Conservation (phyloP, 257 asterid genomes). For the Coffea canephora region DNA sequence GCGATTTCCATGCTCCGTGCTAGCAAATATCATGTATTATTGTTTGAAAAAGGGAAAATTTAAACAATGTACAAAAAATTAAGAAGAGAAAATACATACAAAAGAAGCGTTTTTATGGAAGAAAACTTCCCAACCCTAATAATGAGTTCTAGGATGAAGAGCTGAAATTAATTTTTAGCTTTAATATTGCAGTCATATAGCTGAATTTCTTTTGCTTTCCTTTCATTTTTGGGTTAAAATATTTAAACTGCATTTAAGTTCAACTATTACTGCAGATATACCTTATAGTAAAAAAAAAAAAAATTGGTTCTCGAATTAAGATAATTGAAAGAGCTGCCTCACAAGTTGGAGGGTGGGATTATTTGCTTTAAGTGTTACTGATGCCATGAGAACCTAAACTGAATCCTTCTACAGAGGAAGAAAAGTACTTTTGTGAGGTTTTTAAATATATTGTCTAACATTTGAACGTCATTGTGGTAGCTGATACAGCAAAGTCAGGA, state of each 20-base stretch:
- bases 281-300: not conserved
- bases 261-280: too few relatives aligned
- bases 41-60: too few relatives aligned
- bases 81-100: not conserved
- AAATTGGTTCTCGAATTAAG: too few relatives aligned
- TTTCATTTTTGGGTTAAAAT: not conserved
- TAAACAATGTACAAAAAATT: too few relatives aligned
- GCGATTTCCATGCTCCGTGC: too few relatives aligned
- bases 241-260: not conserved
- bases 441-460: not conserved
- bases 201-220: not conserved
- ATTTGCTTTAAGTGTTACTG: too few relatives aligned
- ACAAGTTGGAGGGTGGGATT: not conserved
- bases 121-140: too few relatives aligned
- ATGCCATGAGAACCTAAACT: not conserved
- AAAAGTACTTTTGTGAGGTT: not conserved
- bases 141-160: not conserved
- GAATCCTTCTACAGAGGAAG: not conserved
- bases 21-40: too few relatives aligned
- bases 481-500: slow-evolving; percentile 94
- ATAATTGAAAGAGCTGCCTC: too few relatives aligned
- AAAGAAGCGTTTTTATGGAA: not conserved
- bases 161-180: not conserved
- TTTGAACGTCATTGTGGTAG: slow-evolving; percentile 32
- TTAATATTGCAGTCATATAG: not conserved